Percentiles rank a stretch among this genome's conserved stretches.
These are phyloP conservation scores for Pholiota conissans DNA, from an alignment of 768 basidiomycete species.

Conservation along the genomic window DNA sequence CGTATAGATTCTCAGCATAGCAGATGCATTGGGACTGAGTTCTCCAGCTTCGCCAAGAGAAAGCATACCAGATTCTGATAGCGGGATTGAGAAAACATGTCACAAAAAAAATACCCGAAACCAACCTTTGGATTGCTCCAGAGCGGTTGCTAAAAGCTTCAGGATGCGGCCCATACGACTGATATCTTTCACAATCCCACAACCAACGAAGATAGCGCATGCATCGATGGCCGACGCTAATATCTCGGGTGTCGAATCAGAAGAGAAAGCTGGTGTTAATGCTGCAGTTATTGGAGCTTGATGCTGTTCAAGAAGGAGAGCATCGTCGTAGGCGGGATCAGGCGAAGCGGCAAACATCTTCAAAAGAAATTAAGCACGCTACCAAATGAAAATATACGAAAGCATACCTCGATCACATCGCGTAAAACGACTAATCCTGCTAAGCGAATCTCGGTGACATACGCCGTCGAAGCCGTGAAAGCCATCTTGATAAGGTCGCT, in stretches of 20 bases:
- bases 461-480: slow-evolving; percentile 94
- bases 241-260: slow-evolving; percentile 95
- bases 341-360: slow-evolving; percentile 86
- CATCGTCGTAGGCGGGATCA: slow-evolving; percentile 91
- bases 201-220: slow-evolving; percentile 94
- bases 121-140: slow-evolving; percentile 88
- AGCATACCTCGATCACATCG: slow-evolving; percentile 84
- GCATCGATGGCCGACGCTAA: slow-evolving; percentile 89
- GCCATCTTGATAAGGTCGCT: slow-evolving; percentile 97
- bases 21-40: slow-evolving; percentile 90
- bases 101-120: neutral
- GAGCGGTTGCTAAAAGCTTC: slow-evolving; percentile 80
- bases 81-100: neutral
- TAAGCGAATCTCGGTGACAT: slow-evolving; percentile 92
- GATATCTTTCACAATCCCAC: slow-evolving; percentile 91
- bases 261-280: slow-evolving; percentile 92
- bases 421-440: slow-evolving; percentile 87
- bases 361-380: slow-evolving; percentile 5
- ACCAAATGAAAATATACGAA: neutral
- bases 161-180: slow-evolving; percentile 91
- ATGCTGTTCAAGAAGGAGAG: slow-evolving; percentile 90
- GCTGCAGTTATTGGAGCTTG: slow-evolving; percentile 99
- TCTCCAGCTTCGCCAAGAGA: slow-evolving; percentile 86
- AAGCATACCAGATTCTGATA: slow-evolving; percentile 77
- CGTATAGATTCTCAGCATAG: slow-evolving; percentile 91